Base-by-base conservation (phyloP, 2,329 filamentous ascomycete species). In the Catunica adiposa region DNA sequence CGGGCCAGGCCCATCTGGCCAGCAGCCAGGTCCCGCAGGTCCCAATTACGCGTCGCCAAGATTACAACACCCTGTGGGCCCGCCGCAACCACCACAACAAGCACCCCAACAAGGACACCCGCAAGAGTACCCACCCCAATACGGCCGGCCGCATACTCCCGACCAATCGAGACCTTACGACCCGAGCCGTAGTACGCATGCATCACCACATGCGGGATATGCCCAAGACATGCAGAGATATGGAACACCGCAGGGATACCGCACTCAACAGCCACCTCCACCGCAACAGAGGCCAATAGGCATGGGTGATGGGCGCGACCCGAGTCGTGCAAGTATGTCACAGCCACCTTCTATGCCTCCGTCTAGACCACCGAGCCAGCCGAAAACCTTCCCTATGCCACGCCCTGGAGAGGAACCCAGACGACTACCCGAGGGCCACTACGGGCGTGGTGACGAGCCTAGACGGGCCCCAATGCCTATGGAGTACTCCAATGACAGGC, bases 131-230 rank as follows among this genome's bases (percentile, higher is more conserved):
- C 71, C 70, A 53, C 73, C 76, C 3, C 57, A 58, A 23, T 83
- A 77, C 65, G 75, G 82, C 59, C 74, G 83, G 59, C 84, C 84
- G 1, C 80, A 85, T 57, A 88, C 84, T 0, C 84, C 84, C n/a
- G 84, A 88, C 47, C 80, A 82, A 59, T 71, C 75, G 50, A 74
- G 78, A 62, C 69, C 70, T 56, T 78, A 79, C 68, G 72, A 72
- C 59, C 69, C 68, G 40, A 69, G 75, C 62, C 69, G 68, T 23
- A 67, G 68, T 59, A 63, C 69, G 2, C 71, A 70, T 15, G 71
- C 70, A 3, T 78, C 77, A 14, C 75, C 75, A 4, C 69, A 74
- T 61, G 69, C 68, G 55, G 66, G 71, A 40, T 77, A 77, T 2
- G 80, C 78, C 0, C 79, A 78, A 25, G 79, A 81, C 60, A 64